Conservation (phyloP, 495 filamentous ascomycete genomes). For the Bacidia gigantensis region DNA sequence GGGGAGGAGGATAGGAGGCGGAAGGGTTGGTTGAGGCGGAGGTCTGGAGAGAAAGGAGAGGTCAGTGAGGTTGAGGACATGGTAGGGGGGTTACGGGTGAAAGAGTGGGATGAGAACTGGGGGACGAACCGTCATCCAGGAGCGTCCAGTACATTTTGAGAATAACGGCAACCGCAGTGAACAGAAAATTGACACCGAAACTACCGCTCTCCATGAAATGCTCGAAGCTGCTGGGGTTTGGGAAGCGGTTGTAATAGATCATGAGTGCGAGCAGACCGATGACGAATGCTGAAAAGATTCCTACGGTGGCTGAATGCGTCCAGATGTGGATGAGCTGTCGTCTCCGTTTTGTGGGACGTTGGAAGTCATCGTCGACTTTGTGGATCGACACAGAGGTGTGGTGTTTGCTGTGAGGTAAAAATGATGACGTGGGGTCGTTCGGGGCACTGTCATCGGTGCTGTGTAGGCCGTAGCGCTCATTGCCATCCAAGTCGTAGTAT, state of each 20-base stretch:
- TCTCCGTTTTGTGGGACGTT: background rate
- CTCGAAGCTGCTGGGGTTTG: constrained; percentile 28
- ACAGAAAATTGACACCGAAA: constrained; percentile 33
- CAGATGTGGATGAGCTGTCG: background rate
- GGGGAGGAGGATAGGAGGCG: constrained; percentile 17
- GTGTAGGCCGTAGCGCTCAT: constrained; percentile 24
- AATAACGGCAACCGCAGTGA: constrained; percentile 28
- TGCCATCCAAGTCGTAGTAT: constrained; percentile 21
- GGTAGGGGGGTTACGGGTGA: background rate
- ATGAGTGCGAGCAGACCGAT: constrained; percentile 26
- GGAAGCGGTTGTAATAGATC: constrained; percentile 30
- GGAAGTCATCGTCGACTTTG: background rate
- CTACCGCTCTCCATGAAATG: constrained; percentile 30
- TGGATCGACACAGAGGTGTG: constrained; percentile 8
- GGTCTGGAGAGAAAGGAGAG: background rate
- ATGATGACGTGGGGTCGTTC: no score
- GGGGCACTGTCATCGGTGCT: constrained; percentile 10
- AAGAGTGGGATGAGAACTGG: no score
- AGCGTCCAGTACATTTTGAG: constrained; percentile 32
- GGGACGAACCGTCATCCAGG: constrained; percentile 21
- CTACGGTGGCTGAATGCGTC: background rate
- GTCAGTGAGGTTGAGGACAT: background rate
- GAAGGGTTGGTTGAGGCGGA: constrained; percentile 19
- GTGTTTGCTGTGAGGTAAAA: constrained; percentile 8
- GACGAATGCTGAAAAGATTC: constrained; percentile 22